These are phyloP conservation scores for Thamnidium elegans DNA, from an alignment of 192 early-diverging fungal genomes.

Conservation along the genomic window DNA sequence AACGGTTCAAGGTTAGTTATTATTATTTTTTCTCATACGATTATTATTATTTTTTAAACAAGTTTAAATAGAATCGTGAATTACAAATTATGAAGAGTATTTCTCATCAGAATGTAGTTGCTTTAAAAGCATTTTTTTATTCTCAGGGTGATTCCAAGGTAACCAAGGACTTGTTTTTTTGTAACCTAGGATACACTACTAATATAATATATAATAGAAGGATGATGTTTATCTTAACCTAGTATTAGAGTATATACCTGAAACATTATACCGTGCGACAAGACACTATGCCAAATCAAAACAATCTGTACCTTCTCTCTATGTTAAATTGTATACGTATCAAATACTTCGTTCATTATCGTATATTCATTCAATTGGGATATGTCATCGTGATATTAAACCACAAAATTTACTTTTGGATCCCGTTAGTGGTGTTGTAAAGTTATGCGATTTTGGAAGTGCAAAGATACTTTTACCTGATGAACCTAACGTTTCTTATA, in stretches of 20 bases:
- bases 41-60: not conserved
- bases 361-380: constrained; percentile 93
- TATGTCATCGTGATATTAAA: constrained; percentile 98
- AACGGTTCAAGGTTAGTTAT: constrained; percentile 81
- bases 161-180: too few relatives aligned
- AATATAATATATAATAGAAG: constrained; percentile 41
- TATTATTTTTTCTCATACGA: not conserved
- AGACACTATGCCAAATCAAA: constrained; percentile 84
- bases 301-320: constrained; percentile 86
- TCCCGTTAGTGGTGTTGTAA: constrained; percentile 80
- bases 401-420: constrained; percentile 95
- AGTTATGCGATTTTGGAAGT: constrained; percentile 95
- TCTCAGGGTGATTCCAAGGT: constrained; percentile 82
- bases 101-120: constrained; percentile 86
- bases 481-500: constrained; percentile 96
- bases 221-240: constrained; percentile 95
- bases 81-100: constrained; percentile 89
- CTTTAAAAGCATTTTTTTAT: constrained; percentile 87
- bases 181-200: too few relatives aligned
- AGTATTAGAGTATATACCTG: constrained; percentile 89
- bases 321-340: constrained; percentile 97
- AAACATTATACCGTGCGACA: constrained; percentile 89
- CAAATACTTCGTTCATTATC: constrained; percentile 93
- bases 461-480: constrained; percentile 90
- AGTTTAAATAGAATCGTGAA: constrained; percentile 69